Evolutionary conservation across 164 flowering plant genomes (phyloP).

Genomic region (Annona squamosa): DNA sequence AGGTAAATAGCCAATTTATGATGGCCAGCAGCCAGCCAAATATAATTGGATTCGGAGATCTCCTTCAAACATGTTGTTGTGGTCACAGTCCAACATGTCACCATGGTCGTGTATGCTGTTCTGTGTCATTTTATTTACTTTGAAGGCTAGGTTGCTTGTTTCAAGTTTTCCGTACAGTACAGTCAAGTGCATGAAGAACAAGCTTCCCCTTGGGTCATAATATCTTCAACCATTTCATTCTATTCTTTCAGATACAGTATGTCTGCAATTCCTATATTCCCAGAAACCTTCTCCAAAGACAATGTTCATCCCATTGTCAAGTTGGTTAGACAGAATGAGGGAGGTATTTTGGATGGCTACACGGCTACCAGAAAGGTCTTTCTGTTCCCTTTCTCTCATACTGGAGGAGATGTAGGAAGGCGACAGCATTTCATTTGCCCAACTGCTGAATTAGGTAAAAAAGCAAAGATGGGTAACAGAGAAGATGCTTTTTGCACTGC

Average conservation of each 20-base stretch:
- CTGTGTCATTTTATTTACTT: not conserved
- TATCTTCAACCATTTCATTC: conserved; percentile 2
- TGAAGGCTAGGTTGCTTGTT: not conserved
- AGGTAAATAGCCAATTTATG: no score
- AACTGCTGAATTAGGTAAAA: conserved; percentile 5
- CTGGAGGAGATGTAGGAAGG: conserved; percentile 1
- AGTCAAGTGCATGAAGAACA: not conserved
- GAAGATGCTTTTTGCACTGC: conserved; percentile 6
- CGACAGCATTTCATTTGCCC: conserved; percentile 11
- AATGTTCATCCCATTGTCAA: conserved; percentile 9
- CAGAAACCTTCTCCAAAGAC: conserved; percentile 24
- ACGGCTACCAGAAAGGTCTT: conserved; percentile 5
- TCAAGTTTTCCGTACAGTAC: not conserved
- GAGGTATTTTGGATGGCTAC: conserved; percentile 5
- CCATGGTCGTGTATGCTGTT: not conserved
- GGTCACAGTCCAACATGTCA: not conserved
- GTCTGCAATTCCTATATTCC: conserved; percentile 35
- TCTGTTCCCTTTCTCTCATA: conserved; percentile 9
- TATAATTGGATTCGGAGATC: not conserved
- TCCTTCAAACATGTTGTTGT: not conserved
- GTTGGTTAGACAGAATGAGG: conserved; percentile 9
- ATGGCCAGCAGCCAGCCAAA: no score
- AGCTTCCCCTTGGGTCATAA: not conserved
- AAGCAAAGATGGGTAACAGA: conserved; percentile 11
- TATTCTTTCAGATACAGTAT: conserved; percentile 20